A percentile compares a stretch with the other conserved stretches of the same genome.
phyloP scores from a whole-genome alignment of 306 rosid genomes.

The Sphenostylis stenocarpa region DNA sequence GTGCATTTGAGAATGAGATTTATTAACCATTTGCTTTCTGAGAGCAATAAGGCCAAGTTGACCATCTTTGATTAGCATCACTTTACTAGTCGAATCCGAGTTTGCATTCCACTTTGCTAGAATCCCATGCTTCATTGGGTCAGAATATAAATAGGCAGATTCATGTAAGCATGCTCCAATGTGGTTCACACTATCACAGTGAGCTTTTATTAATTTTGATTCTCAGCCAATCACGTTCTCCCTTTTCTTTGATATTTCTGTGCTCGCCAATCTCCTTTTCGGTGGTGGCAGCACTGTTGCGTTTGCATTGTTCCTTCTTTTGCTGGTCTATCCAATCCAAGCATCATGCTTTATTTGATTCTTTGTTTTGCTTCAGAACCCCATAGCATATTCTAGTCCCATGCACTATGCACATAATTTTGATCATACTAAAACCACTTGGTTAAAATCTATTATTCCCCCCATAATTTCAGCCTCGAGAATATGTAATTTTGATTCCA shows the following conservation, averaged over 20 bases:
- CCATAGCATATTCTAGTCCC: slow-evolving; percentile 4
- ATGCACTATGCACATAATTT: slow-evolving; percentile 14
- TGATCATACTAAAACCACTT: neutral
- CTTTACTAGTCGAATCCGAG: slow-evolving; percentile 69
- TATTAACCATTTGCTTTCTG: slow-evolving; percentile 35
- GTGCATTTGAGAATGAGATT: neutral
- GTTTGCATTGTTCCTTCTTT: slow-evolving; percentile 38
- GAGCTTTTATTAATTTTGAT: slow-evolving; percentile 15
- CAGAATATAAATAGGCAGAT: slow-evolving; percentile 42
- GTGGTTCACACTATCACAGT: slow-evolving; percentile 33
- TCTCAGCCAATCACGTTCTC: slow-evolving; percentile 30
- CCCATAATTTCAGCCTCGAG: too few species aligned
- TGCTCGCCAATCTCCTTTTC: slow-evolving; percentile 27
- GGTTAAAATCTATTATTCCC: too few species aligned
- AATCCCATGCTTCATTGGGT: slow-evolving; percentile 52
- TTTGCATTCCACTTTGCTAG: slow-evolving; percentile 76
- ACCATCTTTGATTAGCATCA: slow-evolving; percentile 46
- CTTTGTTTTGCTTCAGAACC: slow-evolving; percentile 42
- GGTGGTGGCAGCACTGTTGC: slow-evolving; percentile 45
- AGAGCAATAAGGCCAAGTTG: slow-evolving; percentile 64
- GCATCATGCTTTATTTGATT: slow-evolving; percentile 54
- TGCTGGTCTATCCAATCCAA: slow-evolving; percentile 22
- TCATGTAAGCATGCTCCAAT: slow-evolving; percentile 43
- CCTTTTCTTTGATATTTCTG: slow-evolving; percentile 39
- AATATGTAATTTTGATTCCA: too few species aligned